Base-by-base conservation (phyloP, 73 alveolate species). In the Paramecium octaurelia region DNA sequence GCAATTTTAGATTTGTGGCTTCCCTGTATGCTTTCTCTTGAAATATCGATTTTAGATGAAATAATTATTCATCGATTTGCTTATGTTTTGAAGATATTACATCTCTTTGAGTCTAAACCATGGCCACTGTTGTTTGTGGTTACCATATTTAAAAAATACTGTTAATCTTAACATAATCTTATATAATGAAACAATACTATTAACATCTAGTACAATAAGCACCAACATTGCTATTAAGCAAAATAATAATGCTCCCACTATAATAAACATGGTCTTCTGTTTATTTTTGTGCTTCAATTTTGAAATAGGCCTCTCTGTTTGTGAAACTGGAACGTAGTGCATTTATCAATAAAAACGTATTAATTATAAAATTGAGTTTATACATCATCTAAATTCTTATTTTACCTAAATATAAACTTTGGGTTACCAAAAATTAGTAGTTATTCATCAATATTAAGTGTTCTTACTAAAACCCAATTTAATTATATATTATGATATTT, bases 271-370 rank as follows among this genome's bases (percentile, higher is more conserved):
- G 0, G 84, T 34, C 84, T 64, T 64, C 84, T 64, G 27, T 34
- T 64, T 64, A 27, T 64, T 64, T 64, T 34, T 64, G 48, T 64
- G 84, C 46, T 64, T 64, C 84, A 64, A 64, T 18, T 64, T 64
- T 64, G 84, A 64, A 5, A 64, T 64, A 34, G 31, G 84, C 29
- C 50, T 64, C 29, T 64, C 84, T 31, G 50, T 64, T 64, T 64
- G 27, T 31, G 50, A 27, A 4, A 64, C 12, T n/a, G 84, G 84
- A 64, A 64, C 84, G 84, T 64, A 64, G 12, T 64, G 42, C 84
- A 64, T 64, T 64, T 64, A 54, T 54, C 69, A 64, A 64, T 64
- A 23, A 64, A 64, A 64, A 64, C 84, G 84, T 64, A 64, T 64
- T 54, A 54, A 54, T 54, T 54, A 54, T 54, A 54, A 54, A 54